Evolutionary conservation across 129 eudicot species (phyloP), one percentile per base, ranked within the genome.

Genomic region (Flaveria robusta): DNA sequence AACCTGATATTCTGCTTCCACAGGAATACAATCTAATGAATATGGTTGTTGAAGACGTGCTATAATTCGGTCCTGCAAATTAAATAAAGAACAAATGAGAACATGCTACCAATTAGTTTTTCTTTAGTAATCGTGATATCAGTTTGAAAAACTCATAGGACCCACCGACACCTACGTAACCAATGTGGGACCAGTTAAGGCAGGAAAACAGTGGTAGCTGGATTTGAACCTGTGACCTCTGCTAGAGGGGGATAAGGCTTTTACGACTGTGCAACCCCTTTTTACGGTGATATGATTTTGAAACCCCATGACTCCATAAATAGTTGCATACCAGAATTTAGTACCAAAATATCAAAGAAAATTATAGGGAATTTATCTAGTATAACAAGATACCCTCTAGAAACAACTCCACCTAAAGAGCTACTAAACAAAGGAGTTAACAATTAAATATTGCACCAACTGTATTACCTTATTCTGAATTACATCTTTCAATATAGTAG

Each of bases 11-110:
- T 94, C 98, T 56, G 96, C 97, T 86, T 94, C 98, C 51, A 94
- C 98, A 0, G 98, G 93, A 74, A 94, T 94, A 87, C 97, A 94
- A 77, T 91, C 98, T 84, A 94, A 82, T 2, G 98, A 87, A 87
- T 94, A 94, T 54, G 98, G 98, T 63, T 94, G 97, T 78, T 94
- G 98, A 70, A 94, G 97, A 41, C 98, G 98, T 78, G 98, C 96
- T 64, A 94, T 87, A 47, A 94, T 94, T 29, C 98, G 93, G 71
- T 91, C 98, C 98, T 94, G 84, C 34, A 85, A 82, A 31, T 70
- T 43, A 60, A 52, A 9, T 20, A 42, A 69, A 72, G 20, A 66
- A 72, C 54, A 77, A 54, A 75, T 54, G 47, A 64, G 59, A 54
- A 27, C 75, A 24, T 9, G 18, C 7, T 14, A 20, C 16, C 41